Percentiles rank a stretch among this genome's conserved stretches.
Evolutionary conservation across 768 basidiomycete species (phyloP).

Genomic region (Lactifluus volemus): DNA sequence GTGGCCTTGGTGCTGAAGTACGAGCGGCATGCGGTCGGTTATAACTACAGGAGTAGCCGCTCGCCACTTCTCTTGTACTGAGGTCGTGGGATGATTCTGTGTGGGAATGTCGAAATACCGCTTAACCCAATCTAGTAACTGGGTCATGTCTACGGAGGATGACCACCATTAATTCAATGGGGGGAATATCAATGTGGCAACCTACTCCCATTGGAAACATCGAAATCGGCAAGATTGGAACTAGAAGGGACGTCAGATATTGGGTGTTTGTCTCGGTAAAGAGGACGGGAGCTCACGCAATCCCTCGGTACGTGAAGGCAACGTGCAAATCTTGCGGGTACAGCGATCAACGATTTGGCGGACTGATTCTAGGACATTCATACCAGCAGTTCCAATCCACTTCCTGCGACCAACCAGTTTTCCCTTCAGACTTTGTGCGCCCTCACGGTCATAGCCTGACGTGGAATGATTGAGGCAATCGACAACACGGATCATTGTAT

Average conservation of each 20-base stretch:
- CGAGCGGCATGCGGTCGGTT: slow-evolving; percentile 68
- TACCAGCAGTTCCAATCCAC: slow-evolving; percentile 80
- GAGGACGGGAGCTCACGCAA: slow-evolving; percentile 51
- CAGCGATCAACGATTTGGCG: slow-evolving; percentile 1
- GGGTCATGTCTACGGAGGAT: slow-evolving; percentile 31
- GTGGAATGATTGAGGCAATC: not conserved
- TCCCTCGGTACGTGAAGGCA: slow-evolving; percentile 68
- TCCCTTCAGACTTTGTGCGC: slow-evolving; percentile 50
- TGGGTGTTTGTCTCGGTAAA: not conserved
- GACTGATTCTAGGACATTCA: slow-evolving; percentile 2
- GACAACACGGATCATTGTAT: not conserved
- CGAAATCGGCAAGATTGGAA: slow-evolving; percentile 57
- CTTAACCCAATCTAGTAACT: slow-evolving; percentile 64
- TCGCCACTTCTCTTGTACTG: slow-evolving; percentile 46
- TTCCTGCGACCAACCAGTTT: slow-evolving; percentile 48
- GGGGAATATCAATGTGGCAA: not conserved
- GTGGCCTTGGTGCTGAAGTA: slow-evolving; percentile 78
- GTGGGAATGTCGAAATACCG: slow-evolving; percentile 50
- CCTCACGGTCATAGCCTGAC: slow-evolving; percentile 65
- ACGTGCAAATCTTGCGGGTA: slow-evolving; percentile 56
- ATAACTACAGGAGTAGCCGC: slow-evolving; percentile 42
- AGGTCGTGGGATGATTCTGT: slow-evolving; percentile 22
- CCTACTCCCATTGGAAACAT: slow-evolving; percentile 41
- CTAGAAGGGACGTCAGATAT: slow-evolving; percentile 27
- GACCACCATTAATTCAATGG: not conserved